Evolutionary conservation across 495 filamentous ascomycete species (phyloP), one percentile per base, ranked within the genome.

Genomic region (Tuber indicum): DNA sequence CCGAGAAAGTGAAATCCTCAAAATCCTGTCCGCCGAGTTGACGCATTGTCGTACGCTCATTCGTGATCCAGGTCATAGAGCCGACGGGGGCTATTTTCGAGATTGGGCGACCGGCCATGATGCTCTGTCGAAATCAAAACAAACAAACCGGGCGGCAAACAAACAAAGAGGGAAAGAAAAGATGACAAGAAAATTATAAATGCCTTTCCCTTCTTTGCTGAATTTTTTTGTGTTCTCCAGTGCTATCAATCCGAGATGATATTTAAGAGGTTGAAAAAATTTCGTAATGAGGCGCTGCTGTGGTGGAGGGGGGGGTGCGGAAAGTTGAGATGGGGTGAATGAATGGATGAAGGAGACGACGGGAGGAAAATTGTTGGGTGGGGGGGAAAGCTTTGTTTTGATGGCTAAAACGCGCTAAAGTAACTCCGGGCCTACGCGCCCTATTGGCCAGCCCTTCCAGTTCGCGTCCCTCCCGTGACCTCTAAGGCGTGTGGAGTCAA

Each of bases 1-100:
- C 93, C 0, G 93, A 91, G 85, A 92, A 98, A 72, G 92, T 89
- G 82, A 97, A 94, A 84, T 97, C 94, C 78, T 97, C 94, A 72
- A 92, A 86, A 84, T 98, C 96, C 81, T 92, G 88, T 8, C 87
- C 86, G 49, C 91, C 85, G 62, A 92, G 86, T 41, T 89, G 87
- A 44, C 86, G 83, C n/a, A 90, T 85, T 79, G 91, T 89, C 72
- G 89, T 86, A 74, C 91, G 88, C 84, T 93, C 91, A 76, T 88
- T 86, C 26, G 88, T 85, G 75, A 93, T 88, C 91, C 91, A 93
- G 84, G 87, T 85, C 49, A 89, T 85, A 72, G 92, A 91, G 78
- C 91, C 91, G 39, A 93, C 86, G 70, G 88, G 84, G 83, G 87
- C 86, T 74, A 87, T 86, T 78, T 77, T 81, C 42, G 78, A 58